These are phyloP conservation scores for Mycocentrospora acerina DNA, from an alignment of 2,329 filamentous ascomycete species.

Conservation along the genomic window DNA sequence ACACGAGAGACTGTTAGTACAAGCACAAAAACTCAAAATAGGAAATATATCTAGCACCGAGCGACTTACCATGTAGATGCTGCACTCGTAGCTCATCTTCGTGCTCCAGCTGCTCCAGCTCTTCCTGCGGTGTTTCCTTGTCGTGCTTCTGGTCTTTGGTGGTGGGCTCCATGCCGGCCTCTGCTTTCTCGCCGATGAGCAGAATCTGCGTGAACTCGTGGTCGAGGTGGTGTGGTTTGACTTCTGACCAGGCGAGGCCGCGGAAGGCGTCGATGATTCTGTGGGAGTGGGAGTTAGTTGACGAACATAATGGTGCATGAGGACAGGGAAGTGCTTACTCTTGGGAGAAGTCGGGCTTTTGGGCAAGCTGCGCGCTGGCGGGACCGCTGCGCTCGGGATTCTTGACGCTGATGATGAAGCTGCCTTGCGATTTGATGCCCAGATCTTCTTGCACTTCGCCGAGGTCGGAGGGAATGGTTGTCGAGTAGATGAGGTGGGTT, in stretches of 20 bases:
- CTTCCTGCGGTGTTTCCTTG: constrained; percentile 67
- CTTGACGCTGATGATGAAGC: constrained; percentile 77
- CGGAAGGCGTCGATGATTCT: constrained; percentile 72
- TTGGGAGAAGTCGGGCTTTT: constrained; percentile 69
- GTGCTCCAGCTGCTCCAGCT: constrained; percentile 72
- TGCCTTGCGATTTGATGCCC: constrained; percentile 69
- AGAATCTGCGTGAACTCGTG: constrained; percentile 76
- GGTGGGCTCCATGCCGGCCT: constrained; percentile 59
- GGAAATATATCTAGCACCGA: not conserved
- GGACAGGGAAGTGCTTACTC: no score
- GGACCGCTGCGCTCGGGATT: constrained; percentile 74
- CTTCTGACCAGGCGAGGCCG: constrained; percentile 71
- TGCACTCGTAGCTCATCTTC: constrained; percentile 71
- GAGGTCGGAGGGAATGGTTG: constrained; percentile 70
- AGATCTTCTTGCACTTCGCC: constrained; percentile 75
- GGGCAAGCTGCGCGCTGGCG: constrained; percentile 61
- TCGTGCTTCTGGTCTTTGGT: constrained; percentile 57
- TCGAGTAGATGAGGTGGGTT: constrained; percentile 76
- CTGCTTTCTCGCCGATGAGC: constrained; percentile 69
- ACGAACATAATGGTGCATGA: not conserved
- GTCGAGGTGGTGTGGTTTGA: constrained; percentile 72
- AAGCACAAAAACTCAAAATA: not conserved
- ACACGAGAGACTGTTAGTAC: constrained; percentile 6
- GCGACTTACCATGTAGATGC: constrained; percentile 54
- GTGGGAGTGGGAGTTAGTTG: no score